These are phyloP conservation scores for Sungouiella thailandica DNA, from an alignment of 805 yeast species.

Conservation along the genomic window DNA sequence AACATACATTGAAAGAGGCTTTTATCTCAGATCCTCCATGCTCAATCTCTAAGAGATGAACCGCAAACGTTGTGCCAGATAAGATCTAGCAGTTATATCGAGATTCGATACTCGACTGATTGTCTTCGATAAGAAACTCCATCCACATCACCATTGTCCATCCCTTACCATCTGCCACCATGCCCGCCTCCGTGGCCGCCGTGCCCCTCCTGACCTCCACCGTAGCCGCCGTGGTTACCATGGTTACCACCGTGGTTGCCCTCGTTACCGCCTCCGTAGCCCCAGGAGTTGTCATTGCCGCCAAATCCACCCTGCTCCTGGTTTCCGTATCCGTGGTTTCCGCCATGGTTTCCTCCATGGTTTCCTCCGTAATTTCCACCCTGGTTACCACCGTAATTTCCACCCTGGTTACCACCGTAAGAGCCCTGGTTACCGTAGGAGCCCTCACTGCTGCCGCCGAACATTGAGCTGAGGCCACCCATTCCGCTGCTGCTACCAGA, in stretches of 20 bases:
- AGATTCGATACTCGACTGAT: too few species aligned
- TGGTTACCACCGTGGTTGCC: neutral
- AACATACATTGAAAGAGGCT: too few species aligned
- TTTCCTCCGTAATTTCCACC: conserved; percentile 2
- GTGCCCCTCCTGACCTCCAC: neutral
- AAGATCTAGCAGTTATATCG: too few species aligned
- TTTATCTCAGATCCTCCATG: too few species aligned
- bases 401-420: conserved; percentile 4
- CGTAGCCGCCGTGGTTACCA: neutral
- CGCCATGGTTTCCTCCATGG: conserved; percentile 2
- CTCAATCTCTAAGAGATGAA: too few species aligned
- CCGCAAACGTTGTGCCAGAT: too few species aligned
- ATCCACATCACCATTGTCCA: too few species aligned
- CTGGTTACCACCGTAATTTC: conserved; percentile 4
- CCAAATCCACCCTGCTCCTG: conserved; percentile 4
- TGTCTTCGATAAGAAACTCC: too few species aligned
- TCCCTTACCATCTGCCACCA: conserved; percentile 1
- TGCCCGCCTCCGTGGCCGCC: neutral
- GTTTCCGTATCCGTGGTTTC: neutral
- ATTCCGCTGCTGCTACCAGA: conserved; percentile 1
- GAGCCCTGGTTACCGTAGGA: conserved; percentile 3
- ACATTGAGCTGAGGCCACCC: conserved; percentile 3
- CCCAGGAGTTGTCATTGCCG: conserved; percentile 7
- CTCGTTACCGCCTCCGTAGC: conserved; percentile 2
- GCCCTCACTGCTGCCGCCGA: conserved; percentile 1